A percentile compares a stretch with the other conserved stretches of the same genome.
phyloP scores from a whole-genome alignment of 192 early-diverging fungal genomes.

The Pilaira anomala region DNA sequence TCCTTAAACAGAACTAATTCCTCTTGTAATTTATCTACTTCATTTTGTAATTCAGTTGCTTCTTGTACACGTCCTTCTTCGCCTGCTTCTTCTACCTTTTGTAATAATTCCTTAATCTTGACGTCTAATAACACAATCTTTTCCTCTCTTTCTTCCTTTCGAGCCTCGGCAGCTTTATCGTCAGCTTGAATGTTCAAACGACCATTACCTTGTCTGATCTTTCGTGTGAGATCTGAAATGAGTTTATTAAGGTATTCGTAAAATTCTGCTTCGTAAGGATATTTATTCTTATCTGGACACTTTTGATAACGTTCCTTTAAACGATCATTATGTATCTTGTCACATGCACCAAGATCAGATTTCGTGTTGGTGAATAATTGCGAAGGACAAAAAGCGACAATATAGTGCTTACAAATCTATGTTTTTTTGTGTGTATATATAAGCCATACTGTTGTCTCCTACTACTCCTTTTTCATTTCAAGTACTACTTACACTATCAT shows the following conservation, averaged over 20 bases:
- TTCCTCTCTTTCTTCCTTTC: slow-evolving; percentile 79
- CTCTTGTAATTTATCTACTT: slow-evolving; percentile 66
- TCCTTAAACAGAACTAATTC: slow-evolving; percentile 57
- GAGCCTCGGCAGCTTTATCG: slow-evolving; percentile 55
- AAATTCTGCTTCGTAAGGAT: slow-evolving; percentile 75
- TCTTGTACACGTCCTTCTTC: slow-evolving; percentile 73
- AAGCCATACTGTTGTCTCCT: no score
- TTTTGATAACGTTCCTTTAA: slow-evolving; percentile 66
- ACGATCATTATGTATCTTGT: slow-evolving; percentile 80
- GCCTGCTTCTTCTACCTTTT: slow-evolving; percentile 66
- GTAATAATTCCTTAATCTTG: slow-evolving; percentile 66
- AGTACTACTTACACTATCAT: slow-evolving; percentile 36
- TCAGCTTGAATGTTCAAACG: slow-evolving; percentile 61
- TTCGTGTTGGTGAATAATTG: slow-evolving; percentile 87
- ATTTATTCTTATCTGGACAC: slow-evolving; percentile 59
- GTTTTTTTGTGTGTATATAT: no score
- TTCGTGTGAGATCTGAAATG: slow-evolving; percentile 65
- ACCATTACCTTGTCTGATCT: slow-evolving; percentile 66
- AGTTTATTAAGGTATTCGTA: slow-evolving; percentile 62
- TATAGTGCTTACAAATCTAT: slow-evolving; percentile 73
- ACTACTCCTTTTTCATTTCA: no score
- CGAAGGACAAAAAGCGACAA: slow-evolving; percentile 81
- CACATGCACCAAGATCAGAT: slow-evolving; percentile 70
- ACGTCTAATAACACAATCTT: slow-evolving; percentile 77
- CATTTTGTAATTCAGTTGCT: slow-evolving; percentile 57